Conservation (phyloP, 441 rosid genomes). For the Adansonia rubrostipa region DNA sequence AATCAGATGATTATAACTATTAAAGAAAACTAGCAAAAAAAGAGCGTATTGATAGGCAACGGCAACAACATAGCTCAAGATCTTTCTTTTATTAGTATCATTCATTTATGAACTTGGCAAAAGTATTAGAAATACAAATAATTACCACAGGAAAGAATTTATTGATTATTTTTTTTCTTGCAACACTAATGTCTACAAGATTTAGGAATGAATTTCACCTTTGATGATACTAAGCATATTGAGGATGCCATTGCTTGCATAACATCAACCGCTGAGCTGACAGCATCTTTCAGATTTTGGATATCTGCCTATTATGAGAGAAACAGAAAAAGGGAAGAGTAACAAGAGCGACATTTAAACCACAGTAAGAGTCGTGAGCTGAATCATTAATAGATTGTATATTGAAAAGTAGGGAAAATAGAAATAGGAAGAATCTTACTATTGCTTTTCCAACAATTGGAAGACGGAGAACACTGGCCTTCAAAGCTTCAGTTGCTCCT, state of each 20-base stretch:
- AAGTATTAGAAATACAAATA: no score
- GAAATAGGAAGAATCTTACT: neutral
- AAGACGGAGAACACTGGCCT: neutral
- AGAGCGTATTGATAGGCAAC: no score
- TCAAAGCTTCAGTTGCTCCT: constrained; percentile 3
- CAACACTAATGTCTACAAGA: neutral
- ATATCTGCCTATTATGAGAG: neutral
- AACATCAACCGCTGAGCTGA: neutral
- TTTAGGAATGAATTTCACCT: neutral
- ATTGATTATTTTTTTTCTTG: neutral
- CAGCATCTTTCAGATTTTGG: neutral
- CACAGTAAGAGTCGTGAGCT: neutral
- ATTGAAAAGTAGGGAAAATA: neutral
- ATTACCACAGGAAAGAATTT: no score
- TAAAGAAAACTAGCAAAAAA: no score
- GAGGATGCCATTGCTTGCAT: neutral
- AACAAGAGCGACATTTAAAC: no score
- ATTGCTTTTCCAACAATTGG: neutral
- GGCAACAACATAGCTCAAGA: no score
- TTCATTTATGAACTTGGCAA: no score
- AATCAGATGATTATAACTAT: no score
- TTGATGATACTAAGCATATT: neutral
- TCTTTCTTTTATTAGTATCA: no score
- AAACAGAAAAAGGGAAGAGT: neutral
- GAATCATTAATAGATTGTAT: neutral